Conservation (phyloP, 192 early-diverging fungal genomes). For the Pilobolus umbonatus region DNA sequence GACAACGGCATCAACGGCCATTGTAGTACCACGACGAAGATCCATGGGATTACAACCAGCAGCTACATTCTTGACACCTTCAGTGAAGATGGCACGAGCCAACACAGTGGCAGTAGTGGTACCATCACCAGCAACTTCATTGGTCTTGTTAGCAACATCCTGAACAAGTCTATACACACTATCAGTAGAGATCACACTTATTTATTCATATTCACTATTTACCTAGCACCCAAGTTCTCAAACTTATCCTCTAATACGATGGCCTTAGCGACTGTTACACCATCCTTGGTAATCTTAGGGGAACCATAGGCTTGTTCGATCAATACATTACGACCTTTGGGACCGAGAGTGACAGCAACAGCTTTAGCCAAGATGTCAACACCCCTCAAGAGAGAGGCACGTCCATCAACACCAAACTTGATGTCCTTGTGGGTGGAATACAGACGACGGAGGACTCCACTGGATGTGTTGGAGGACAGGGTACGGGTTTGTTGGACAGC, state of each 20-base stretch:
- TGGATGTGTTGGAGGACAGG: constrained; percentile 17
- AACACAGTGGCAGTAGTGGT: constrained; percentile 99
- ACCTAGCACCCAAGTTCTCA: constrained; percentile 97
- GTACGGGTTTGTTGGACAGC: constrained; percentile 17
- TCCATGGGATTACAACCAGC: constrained; percentile 99
- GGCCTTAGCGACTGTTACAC: constrained; percentile 98
- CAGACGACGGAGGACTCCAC: constrained; percentile 39
- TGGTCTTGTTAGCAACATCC: constrained; percentile 99
- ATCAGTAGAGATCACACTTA: neutral
- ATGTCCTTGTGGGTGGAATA: constrained; percentile 97
- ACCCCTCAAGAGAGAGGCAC: constrained; percentile 87
- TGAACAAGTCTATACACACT: constrained; percentile 74
- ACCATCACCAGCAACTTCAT: constrained; percentile 98
- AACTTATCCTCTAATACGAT: constrained; percentile 97
- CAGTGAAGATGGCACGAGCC: constrained; percentile 96
- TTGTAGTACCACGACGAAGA: constrained; percentile 89
- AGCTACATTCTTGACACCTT: constrained; percentile 99
- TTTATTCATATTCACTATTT: constrained; percentile 13
- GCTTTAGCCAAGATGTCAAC: constrained; percentile 97
- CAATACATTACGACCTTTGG: constrained; percentile 98
- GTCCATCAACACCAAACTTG: constrained; percentile 92
- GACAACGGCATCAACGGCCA: constrained; percentile 91
- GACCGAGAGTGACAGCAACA: constrained; percentile 98
- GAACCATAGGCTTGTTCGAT: constrained; percentile 97
- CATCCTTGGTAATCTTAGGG: constrained; percentile 99